Evolutionary conservation across 768 basidiomycete species (phyloP).

Genomic region (Dacryopinax primogenitus): DNA sequence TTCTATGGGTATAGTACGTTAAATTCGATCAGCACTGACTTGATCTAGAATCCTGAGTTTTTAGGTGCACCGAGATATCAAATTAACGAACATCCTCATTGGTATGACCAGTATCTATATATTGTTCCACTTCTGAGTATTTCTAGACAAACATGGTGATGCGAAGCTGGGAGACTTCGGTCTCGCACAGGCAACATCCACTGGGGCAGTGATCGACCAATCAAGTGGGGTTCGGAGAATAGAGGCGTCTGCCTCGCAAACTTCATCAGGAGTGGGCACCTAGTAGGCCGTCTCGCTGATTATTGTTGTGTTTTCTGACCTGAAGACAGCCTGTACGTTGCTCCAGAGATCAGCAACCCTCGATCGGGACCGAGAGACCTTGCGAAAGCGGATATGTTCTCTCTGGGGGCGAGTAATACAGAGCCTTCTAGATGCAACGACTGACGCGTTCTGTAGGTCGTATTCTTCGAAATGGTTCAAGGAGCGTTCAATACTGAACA

Average conservation of each 20-base stretch:
- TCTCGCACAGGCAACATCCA: conserved; percentile 54
- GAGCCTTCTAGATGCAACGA: background rate
- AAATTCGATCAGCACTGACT: background rate
- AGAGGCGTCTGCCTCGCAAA: conserved; percentile 25
- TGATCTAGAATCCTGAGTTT: background rate
- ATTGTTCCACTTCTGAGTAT: conserved; percentile 15
- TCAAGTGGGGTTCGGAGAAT: conserved; percentile 38
- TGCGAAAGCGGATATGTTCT: conserved; percentile 87
- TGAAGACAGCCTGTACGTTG: conserved; percentile 58
- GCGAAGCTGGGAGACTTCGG: conserved; percentile 80
- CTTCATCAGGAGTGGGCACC: conserved; percentile 62
- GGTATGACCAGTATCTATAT: conserved; percentile 36
- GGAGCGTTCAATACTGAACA: conserved; percentile 57
- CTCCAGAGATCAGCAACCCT: conserved; percentile 67
- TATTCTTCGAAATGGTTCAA: conserved; percentile 96
- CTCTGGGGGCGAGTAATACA: conserved; percentile 55
- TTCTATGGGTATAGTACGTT: conserved; percentile 63
- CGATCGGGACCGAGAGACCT: conserved; percentile 42
- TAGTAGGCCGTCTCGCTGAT: conserved; percentile 42
- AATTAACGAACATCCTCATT: conserved; percentile 87
- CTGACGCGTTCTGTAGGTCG: conserved; percentile 44
- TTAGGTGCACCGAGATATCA: conserved; percentile 53
- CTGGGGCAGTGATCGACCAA: conserved; percentile 63
- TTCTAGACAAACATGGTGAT: conserved; percentile 21
- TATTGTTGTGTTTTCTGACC: background rate